Base-by-base conservation (phyloP, 768 basidiomycete genomes). In the Rhodotorula sphaerocarpa region DNA sequence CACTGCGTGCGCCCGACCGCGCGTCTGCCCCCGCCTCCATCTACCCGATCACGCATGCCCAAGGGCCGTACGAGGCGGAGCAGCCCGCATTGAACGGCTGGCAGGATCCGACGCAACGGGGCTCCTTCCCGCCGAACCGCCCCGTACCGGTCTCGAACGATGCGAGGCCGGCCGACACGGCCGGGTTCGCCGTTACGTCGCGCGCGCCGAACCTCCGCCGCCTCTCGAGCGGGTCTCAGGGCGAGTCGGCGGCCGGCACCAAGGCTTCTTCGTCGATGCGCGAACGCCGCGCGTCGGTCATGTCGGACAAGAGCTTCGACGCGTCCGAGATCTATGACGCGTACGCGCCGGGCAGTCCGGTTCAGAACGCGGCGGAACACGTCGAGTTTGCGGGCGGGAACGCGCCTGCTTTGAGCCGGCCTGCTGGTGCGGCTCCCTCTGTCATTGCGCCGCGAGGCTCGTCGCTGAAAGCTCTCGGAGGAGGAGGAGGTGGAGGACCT, bases 261-360 rank as follows among this genome's bases (percentile, higher is more conserved):
- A 14, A 9, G 23, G 23, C 39, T 45, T 52, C 55, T 44, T 46
- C 34, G 34, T 9, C 21, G 10, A 42, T 33, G 27, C 55, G 31
- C 31, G 33, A 58, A 14, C 53, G 50, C 28, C 47, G 52, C n/a
- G 7, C 41, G 18, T 56, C 54, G 27, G 54, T 55, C 23, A 10
- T 60, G 34, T 56, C 53, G 23, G 59, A 65, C 54, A 56, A 55
- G 31, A 52, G 48, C 30, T 56, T 65, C 31, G 57, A 58, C 42
- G 57, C 57, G 41, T 14, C 16, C 30, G 63, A 65, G 54, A 65
- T 65, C 50, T 65, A 59, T 48, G 63, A 65, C 33, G 63, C 63
- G 31, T 65, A 65, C 43, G 44, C 53, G 9, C 25, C 47, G 28
- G 45, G 34, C 16, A 43, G 15, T 31, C 42, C 21, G 21, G 2